Base-by-base conservation (phyloP, 352 stramenopile species). In the Elongisporangium prolatum region DNA sequence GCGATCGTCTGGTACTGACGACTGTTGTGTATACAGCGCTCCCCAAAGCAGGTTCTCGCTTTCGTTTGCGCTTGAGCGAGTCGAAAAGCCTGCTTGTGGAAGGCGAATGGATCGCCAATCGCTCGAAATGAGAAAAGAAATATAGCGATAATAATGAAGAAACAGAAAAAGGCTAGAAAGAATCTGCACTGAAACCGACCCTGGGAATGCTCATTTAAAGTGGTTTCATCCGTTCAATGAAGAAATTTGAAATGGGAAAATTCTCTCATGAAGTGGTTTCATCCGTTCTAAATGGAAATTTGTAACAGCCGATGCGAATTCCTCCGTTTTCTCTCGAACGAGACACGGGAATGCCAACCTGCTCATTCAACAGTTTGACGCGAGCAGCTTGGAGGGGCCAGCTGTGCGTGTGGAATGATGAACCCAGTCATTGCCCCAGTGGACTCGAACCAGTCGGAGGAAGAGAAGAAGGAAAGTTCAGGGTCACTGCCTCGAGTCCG, bases 71-170 rank as follows among this genome's bases (percentile, higher is more conserved):
- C 10, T 25, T 89, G 13, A 67, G 72, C 34, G 24, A 57, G 7
- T 62, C 65, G 20, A 66, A 65, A 6, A 72, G 22, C n/a, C 67
- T 91, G 22, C 25, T 83, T 9, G 56, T 91, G 8, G 65, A 86
- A 8, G 69, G 81, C 9, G 54, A 56, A 9, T 89, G 78, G 81
- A 68, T 91, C 5, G 57, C 66, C 28, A 40, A 40, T 40, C 28
- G 28, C 28, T 40, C 28, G 9, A 40, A 40, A 13, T 40, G 9
- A 40, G 5, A 13, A 34, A 34, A 34, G 24, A 34, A 34, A 34
- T n/a, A n/a, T n/a, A n/a, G n/a, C n/a, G n/a, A n/a, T n/a, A n/a
- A n/a, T n/a, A n/a, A n/a, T n/a, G n/a, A n/a, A n/a, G n/a, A n/a
- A n/a, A n/a, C n/a, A n/a, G n/a, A n/a, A n/a, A n/a, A n/a, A n/a